These are phyloP conservation scores for Rhodotorula sp. DNA, from an alignment of 1,284 basidiomycete genomes.

Conservation along the genomic window DNA sequence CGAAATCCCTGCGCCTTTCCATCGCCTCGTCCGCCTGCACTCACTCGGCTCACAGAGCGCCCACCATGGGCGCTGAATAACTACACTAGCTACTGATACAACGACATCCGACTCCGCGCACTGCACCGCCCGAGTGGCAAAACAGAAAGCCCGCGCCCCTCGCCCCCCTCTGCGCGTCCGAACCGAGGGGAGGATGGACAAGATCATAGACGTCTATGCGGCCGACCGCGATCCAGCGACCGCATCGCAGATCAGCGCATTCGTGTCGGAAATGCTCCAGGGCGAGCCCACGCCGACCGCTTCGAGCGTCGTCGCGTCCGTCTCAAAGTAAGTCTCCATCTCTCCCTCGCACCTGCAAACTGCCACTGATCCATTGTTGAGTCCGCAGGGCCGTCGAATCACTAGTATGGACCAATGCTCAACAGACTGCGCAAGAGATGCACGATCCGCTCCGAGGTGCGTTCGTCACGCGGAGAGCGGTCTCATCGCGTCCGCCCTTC, in stretches of 20 bases:
- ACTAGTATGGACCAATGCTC: not conserved
- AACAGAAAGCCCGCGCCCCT: too few species aligned
- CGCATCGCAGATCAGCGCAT: not conserved
- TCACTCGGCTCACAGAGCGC: too few species aligned
- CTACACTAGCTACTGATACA: too few species aligned
- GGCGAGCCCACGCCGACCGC: not conserved
- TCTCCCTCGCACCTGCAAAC: not conserved
- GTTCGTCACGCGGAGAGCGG: not conserved
- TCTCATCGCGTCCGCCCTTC: too few species aligned
- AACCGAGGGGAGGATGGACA: not conserved
- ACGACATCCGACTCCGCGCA: too few species aligned
- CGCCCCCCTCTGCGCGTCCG: too few species aligned
- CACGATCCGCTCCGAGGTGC: slow-evolving; percentile 25
- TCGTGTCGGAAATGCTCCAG: not conserved
- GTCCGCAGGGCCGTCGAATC: slow-evolving; percentile 12
- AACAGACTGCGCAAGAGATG: not conserved
- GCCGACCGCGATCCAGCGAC: not conserved
- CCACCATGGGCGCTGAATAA: too few species aligned
- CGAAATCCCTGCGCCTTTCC: too few species aligned
- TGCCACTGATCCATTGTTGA: not conserved
- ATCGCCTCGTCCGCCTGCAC: too few species aligned
- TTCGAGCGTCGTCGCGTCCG: slow-evolving; percentile 1
- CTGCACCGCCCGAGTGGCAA: too few species aligned
- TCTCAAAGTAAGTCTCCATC: slow-evolving; percentile 7
- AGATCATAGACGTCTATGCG: not conserved